Base-by-base conservation (phyloP, 495 filamentous ascomycete species). In the Podospora comata region DNA sequence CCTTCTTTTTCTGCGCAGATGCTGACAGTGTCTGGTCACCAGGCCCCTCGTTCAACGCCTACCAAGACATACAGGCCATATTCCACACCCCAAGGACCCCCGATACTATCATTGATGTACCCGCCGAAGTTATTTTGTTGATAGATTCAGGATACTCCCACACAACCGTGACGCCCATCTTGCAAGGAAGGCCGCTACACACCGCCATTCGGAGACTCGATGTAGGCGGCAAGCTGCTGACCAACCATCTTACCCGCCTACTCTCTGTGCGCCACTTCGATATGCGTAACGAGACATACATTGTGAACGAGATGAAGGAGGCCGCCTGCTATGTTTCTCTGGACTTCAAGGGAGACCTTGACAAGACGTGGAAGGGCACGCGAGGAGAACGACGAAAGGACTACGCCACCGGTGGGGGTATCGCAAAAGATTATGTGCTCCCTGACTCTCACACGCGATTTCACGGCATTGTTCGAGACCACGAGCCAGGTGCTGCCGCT, bases 221-320 rank as follows among this genome's bases (percentile, higher is more conserved):
- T 68, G 81, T 99, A 28, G 95, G 95, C 26, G 95, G 95, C 13
- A 97, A 96, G 76, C 85, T 95, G 39, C 81, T 99, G 65, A 97
- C 95, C n/a, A 98, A 97, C 77, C 90, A 93, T 73, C 85, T 99
- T 26, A 94, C 96, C 69, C 89, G 95, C 64, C 83, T 97, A 28
- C 87, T 97, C 23, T 97, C 95, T 7, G 85, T 94, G 65, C 87
- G 94, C 34, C 92, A 97, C 70, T 96, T 93, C 77, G 94, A 97
- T 76, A 93, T 98, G 90, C 87, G 93, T 69, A 92, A 96, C 73
- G 95, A 99, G 71, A 88, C 89, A 18, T 88, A 95, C 74, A 86
- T 98, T 20, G 94, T 97, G 76, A 97, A 96, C 72, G 91, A 97
- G 75, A 92, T 97, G 77, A 99, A 98, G 73, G 96, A 99, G 79